A percentile compares a stretch with the other conserved stretches of the same genome.
Conservation (phyloP, 1,139 yeast genomes). For the Hansenula lynferdii region DNA sequence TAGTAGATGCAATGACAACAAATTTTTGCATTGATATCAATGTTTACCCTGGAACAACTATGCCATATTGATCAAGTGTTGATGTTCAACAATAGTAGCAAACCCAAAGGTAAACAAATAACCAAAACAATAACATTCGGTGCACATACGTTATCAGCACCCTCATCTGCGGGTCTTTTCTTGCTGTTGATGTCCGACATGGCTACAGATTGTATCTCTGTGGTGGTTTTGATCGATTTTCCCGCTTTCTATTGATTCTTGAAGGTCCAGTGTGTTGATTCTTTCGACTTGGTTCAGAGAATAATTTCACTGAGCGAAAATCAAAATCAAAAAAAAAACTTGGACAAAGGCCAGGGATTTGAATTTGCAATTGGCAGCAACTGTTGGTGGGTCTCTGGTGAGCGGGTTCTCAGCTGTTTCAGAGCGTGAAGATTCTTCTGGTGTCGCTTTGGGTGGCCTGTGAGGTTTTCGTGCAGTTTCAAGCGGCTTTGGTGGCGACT, state of each 20-base stretch:
- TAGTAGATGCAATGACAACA: no score
- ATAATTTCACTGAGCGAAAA: background rate
- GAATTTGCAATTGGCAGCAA: background rate
- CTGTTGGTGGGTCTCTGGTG: no score
- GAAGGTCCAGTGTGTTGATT: no score
- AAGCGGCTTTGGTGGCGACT: background rate
- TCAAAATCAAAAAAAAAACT: background rate
- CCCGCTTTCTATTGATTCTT: no score
- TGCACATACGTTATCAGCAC: constrained; percentile 11
- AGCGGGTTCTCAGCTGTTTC: background rate
- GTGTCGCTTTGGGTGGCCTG: background rate
- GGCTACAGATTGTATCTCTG: background rate
- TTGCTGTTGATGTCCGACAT: constrained; percentile 10
- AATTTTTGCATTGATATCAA: no score
- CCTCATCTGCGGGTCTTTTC: constrained; percentile 12
- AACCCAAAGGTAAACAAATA: background rate
- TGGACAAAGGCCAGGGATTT: background rate
- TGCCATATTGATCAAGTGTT: no score
- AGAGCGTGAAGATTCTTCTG: no score
- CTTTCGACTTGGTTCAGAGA: background rate
- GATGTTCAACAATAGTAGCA: background rate
- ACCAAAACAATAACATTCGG: background rate
- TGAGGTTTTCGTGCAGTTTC: background rate
- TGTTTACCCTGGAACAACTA: no score
- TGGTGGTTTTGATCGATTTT: no score